These are phyloP conservation scores for Penicillium sp. DNA, from an alignment of 2,329 filamentous ascomycete species.

Conservation along the genomic window DNA sequence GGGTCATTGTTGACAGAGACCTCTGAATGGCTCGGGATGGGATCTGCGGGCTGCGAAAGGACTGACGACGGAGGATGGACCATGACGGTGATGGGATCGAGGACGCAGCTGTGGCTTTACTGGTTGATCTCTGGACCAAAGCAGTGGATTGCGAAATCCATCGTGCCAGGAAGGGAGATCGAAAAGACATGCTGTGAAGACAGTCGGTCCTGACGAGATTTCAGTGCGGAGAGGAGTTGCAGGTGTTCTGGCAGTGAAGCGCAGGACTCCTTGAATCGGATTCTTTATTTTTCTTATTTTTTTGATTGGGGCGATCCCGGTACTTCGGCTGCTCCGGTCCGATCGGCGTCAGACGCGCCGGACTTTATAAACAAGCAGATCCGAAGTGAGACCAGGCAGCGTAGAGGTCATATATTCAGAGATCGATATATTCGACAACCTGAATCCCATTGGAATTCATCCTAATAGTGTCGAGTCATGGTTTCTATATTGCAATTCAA, in stretches of 20 bases:
- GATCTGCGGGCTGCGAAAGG: slow-evolving; percentile 1
- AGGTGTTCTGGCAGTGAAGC: no score
- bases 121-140: slow-evolving; percentile 9
- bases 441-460: background rate
- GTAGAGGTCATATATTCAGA: no score
- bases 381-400: no score
- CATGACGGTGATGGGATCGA: background rate
- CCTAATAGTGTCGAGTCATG: background rate
- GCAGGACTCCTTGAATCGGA: no score
- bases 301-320: slow-evolving; percentile 4
- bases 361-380: no score
- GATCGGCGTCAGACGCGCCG: background rate
- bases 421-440: background rate
- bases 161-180: slow-evolving; percentile 13
- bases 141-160: slow-evolving; percentile 19
- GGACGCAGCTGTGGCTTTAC: slow-evolving; percentile 5
- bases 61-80: slow-evolving; percentile 3
- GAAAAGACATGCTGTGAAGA: slow-evolving; percentile 10
- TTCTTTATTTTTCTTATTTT: slow-evolving; percentile 3
- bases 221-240: no score
- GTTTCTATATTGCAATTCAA: background rate
- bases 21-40: slow-evolving; percentile 1
- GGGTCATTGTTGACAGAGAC: slow-evolving; percentile 1
- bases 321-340: slow-evolving; percentile 9
- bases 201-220: no score